A percentile compares a stretch with the other conserved stretches of the same genome.
Evolutionary conservation across 2,329 filamentous ascomycete genomes (phyloP).

Genomic region (Penicillium olsonii): DNA sequence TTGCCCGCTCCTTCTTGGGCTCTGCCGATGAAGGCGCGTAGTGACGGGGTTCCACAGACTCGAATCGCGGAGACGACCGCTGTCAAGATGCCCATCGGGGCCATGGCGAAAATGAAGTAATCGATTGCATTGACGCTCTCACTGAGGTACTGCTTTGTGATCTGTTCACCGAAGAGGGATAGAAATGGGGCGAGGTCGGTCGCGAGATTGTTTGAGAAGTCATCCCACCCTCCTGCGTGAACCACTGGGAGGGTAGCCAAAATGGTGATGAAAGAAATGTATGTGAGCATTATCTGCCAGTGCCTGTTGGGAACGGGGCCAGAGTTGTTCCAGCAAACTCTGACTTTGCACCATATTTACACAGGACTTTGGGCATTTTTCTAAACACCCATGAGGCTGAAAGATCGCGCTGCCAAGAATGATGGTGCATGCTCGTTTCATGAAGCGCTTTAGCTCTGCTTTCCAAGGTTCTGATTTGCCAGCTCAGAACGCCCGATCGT

Average conservation of each 20-base stretch:
- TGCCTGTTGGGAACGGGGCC: too few species aligned
- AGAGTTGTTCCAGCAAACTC: too few species aligned
- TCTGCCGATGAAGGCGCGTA: constrained; percentile 41
- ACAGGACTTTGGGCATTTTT: too few species aligned
- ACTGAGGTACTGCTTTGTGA: constrained; percentile 45
- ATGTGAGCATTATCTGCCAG: not conserved
- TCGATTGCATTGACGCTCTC: constrained; percentile 36
- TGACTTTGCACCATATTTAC: too few species aligned
- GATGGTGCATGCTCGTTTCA: too few species aligned
- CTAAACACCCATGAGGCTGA: too few species aligned
- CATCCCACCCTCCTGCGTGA: constrained; percentile 8
- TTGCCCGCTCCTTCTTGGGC: constrained; percentile 34
- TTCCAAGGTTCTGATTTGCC: too few species aligned
- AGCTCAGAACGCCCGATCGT: too few species aligned
- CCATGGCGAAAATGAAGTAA: constrained; percentile 42
- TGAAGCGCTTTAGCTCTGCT: too few species aligned
- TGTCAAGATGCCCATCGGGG: constrained; percentile 41
- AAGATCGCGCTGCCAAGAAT: too few species aligned
- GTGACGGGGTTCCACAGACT: constrained; percentile 33
- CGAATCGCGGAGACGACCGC: constrained; percentile 39
- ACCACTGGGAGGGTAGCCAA: not conserved
- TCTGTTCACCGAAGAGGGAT: constrained; percentile 40
- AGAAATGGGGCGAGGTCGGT: constrained; percentile 17
- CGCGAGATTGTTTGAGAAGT: constrained; percentile 17
- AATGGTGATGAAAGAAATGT: not conserved